A percentile compares a stretch with the other conserved stretches of the same genome.
Conservation (phyloP, 306 rosid species). For the Glycyrrhiza uralensis region DNA sequence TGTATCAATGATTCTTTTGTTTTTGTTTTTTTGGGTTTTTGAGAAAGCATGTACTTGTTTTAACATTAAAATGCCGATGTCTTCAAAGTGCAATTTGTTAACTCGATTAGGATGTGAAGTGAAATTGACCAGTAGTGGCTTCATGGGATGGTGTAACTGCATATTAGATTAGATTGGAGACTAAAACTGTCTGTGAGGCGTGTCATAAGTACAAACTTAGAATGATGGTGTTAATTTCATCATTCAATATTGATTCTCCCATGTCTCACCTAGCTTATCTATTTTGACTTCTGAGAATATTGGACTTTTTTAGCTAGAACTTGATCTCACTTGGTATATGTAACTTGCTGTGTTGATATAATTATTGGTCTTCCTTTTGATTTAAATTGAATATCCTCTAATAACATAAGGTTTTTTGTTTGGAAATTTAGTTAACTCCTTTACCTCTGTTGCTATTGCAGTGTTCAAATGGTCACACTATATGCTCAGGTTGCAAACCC, state of each 20-base stretch:
- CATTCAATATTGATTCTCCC: neutral
- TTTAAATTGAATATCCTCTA: neutral
- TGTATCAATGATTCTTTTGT: conserved; percentile 2
- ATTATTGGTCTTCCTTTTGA: neutral
- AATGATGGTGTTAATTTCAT: neutral
- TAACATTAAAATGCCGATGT: neutral
- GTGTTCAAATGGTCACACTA: conserved; percentile 96
- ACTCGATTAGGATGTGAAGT: neutral
- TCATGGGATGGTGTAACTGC: neutral
- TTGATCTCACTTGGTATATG: neutral
- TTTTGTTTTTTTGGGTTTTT: conserved; percentile 4
- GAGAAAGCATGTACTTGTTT: neutral
- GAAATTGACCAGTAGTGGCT: neutral
- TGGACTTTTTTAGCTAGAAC: neutral
- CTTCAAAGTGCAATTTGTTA: neutral
- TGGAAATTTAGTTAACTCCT: neutral
- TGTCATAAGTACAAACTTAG: neutral
- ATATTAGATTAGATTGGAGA: neutral
- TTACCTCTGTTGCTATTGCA: conserved; percentile 30
- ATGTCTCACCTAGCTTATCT: conserved; percentile 4
- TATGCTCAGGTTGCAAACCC: conserved; percentile 93
- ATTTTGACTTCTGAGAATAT: neutral
- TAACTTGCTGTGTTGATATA: neutral
- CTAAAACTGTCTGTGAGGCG: neutral
- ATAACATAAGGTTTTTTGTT: neutral